Evolutionary conservation across 2,329 filamentous ascomycete species (phyloP), one percentile per base, ranked within the genome.

Genomic region (Penicillium polonicum): DNA sequence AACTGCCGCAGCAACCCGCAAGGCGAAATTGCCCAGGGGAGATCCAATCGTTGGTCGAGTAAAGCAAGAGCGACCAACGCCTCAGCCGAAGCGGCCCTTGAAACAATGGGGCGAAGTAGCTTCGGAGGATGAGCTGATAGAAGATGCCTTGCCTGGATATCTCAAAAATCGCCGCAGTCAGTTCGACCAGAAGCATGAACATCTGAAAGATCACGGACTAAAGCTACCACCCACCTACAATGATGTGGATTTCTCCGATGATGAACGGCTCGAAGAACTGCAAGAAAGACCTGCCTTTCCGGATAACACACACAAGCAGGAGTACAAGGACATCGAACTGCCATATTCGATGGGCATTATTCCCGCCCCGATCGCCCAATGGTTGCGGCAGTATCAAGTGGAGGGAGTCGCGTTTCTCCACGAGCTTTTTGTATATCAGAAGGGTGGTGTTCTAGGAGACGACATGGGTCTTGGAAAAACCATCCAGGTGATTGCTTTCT

Each of bases 391-490:
- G 62, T 99, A 99, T 68, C 94, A 99, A 72, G 81, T 97, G 1
- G 84, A 89, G 29, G 94, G 94, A 5, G 90, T 89, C 15, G 82
- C 84, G 33, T 97, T 97, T 68, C 80, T 99, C 8, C 92, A 97
- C 71, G 85, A 90, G 59, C 83, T 90, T 23, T 97, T 97, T 70
- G 88, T 97, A 4, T 93, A 91, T 64, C 94, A 99, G 69, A 88
- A 88, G 65, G 94, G 94, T 1, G 91, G 90, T 2, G 90, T 99
- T 23, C 81, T 99, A 0, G 92, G 93, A 3, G 94, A 99, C 70
- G 94, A 99, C 69, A 99, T 99, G 94, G 94, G 94, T 21, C 76
- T 99, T 33, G 94, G 94, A 0, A 99, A 99, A 75, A 99, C 94
- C 0, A 91, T 99, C 2, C 94, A 99, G 73, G 91, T 99, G 27